Conservation (phyloP, 768 basidiomycete species). For the Pluteus cervinus region DNA sequence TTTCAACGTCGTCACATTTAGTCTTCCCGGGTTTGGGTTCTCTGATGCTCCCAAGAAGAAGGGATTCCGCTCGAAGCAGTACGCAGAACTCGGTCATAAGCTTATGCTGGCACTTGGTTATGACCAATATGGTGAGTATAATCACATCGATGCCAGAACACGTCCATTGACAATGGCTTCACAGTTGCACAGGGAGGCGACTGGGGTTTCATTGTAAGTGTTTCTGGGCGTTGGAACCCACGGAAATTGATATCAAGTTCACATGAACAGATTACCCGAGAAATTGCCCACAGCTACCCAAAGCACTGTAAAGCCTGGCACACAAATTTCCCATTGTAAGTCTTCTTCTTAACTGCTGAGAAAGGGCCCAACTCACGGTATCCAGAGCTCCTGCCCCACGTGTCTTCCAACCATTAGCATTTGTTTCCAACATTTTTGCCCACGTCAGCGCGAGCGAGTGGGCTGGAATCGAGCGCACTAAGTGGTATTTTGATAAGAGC, state of each 20-base stretch:
- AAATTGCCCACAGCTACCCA: slow-evolving; percentile 21
- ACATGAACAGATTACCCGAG: slow-evolving; percentile 18
- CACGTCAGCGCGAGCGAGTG: slow-evolving; percentile 25
- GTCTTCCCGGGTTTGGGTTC: slow-evolving; percentile 59
- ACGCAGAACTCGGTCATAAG: slow-evolving; percentile 36
- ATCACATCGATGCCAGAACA: not conserved
- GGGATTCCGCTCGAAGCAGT: slow-evolving; percentile 32
- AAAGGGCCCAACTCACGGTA: not conserved
- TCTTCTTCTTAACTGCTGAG: not conserved
- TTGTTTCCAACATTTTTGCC: slow-evolving; percentile 21
- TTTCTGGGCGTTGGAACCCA: slow-evolving; percentile 9
- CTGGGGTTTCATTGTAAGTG: slow-evolving; percentile 34
- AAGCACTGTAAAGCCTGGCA: slow-evolving; percentile 47
- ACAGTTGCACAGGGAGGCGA: slow-evolving; percentile 43
- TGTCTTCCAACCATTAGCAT: slow-evolving; percentile 16
- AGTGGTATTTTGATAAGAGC: slow-evolving; percentile 22
- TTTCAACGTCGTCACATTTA: slow-evolving; percentile 57
- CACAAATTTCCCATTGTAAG: slow-evolving; percentile 39
- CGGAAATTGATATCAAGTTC: not conserved
- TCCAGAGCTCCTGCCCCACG: slow-evolving; percentile 14
- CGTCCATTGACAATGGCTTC: not conserved
- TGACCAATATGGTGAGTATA: slow-evolving; percentile 35
- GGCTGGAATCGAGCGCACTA: slow-evolving; percentile 21
- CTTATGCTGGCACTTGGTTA: slow-evolving; percentile 46
- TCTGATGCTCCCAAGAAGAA: slow-evolving; percentile 47